Base-by-base conservation (phyloP, 1,284 basidiomycete genomes). In the Trichosporon faecale region DNA sequence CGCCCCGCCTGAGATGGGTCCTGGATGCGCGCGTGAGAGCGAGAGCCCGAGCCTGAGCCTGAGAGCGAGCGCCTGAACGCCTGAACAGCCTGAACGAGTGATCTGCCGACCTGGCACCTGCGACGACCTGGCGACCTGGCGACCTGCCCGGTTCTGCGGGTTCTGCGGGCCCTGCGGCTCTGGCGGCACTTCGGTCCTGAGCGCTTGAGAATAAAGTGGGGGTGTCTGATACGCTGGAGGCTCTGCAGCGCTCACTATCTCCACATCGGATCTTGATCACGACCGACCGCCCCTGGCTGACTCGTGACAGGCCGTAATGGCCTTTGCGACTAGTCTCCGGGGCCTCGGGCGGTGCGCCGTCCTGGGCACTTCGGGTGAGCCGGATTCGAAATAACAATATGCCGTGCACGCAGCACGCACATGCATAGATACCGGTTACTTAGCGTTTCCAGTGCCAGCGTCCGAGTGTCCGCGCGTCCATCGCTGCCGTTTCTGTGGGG, bases 371-470 rank as follows among this genome's bases (percentile, higher is more conserved):
- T 33, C 57, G 57, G 57, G 16, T 18, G 27, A 61, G 57, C 29
- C 57, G 57, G 16, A 31, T 31, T 61, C 57, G 57, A 29, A 29
- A 61, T 61, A 29, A 31, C 21, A 61, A 61, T 61, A 31, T n/a
- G 55, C 55, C 55, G 55, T 31, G 57, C 57, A 31, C 57, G 57
- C 57, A 61, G 57, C 29, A 61, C 57, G 57, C 57, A 61, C 57
- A 61, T 61, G 57, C 57, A 31, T 31, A 31, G 57, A 61, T 61
- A 61, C 57, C 57, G 57, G 57, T 61, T 61, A 61, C 57, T 61
- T 61, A n/a, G 27, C 27, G 18, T 61, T 31, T 61, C 55, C 57
- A 61, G 49, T 21, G n/a, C 49, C 16, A 46, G 18, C 21, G 21
- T 52, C 21, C 49, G 23, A 25, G 5, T n/a, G 44, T 21, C 44